Percentiles rank a stretch among this genome's conserved stretches.
Evolutionary conservation across 2,329 filamentous ascomycete species (phyloP).

Genomic region (Periglandula ipomoeae): DNA sequence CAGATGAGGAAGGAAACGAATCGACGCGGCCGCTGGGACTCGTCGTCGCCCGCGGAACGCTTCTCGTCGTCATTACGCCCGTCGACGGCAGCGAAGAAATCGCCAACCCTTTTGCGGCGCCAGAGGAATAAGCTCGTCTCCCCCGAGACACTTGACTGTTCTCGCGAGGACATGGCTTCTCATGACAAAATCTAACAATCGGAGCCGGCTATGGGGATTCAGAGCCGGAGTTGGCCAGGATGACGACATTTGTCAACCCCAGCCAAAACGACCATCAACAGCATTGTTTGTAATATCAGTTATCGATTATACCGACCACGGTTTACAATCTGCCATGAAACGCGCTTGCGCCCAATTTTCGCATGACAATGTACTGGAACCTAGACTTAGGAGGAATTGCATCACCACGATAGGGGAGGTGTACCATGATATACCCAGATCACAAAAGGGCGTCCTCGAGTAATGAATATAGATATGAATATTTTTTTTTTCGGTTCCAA

Average conservation of each 20-base stretch:
- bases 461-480: conserved; percentile 2
- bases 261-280: too few species aligned
- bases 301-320: too few species aligned
- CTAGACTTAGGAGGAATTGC: not conserved
- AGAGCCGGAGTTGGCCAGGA: too few species aligned
- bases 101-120: conserved; percentile 79
- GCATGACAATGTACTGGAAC: not conserved
- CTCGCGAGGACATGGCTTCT: not conserved
- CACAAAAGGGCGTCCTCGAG: not conserved
- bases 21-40: conserved; percentile 72
- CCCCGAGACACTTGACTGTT: not conserved
- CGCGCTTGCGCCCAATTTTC: too few species aligned
- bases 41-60: conserved; percentile 82
- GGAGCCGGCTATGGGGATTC: too few species aligned
- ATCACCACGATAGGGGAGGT: not conserved
- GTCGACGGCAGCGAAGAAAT: conserved; percentile 94
- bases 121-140: conserved; percentile 14
- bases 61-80: conserved; percentile 87
- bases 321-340: too few species aligned
- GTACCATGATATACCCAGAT: not conserved
- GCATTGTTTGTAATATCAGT: too few species aligned
- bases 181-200: too few species aligned
- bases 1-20: conserved; percentile 90
- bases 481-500: not conserved
- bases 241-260: too few species aligned